These are phyloP conservation scores for Tolypocladium capitatum DNA, from an alignment of 2,329 filamentous ascomycete species.

Conservation along the genomic window DNA sequence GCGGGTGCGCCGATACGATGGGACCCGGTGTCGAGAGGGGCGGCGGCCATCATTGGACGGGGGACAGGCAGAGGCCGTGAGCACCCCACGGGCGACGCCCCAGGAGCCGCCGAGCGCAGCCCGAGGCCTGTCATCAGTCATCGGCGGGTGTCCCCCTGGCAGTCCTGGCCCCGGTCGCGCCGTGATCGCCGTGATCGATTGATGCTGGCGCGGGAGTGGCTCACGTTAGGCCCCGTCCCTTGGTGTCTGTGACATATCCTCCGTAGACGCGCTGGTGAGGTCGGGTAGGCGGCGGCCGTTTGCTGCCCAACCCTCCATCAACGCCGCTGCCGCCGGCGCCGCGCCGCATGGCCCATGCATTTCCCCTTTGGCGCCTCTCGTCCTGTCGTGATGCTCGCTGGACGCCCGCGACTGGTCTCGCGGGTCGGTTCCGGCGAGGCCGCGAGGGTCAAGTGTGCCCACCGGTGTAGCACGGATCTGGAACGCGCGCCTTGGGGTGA, in stretches of 20 bases:
- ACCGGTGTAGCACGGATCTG: constrained; percentile 1
- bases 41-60: background rate
- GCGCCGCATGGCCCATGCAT: background rate
- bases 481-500: background rate
- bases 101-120: background rate
- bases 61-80: constrained; percentile 1
- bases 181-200: background rate
- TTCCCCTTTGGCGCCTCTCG: background rate
- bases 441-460: background rate
- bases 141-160: background rate
- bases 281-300: constrained; percentile 6
- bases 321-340: background rate
- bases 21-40: background rate
- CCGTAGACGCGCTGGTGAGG: background rate
- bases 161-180: background rate
- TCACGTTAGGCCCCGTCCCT: background rate
- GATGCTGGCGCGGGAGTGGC: background rate
- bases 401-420: constrained; percentile 1
- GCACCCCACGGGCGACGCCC: background rate
- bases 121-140: background rate
- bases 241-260: no score
- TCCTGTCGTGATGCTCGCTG: background rate
- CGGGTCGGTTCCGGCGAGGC: constrained; percentile 3
- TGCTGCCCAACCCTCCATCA: constrained; percentile 7
- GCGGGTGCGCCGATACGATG: background rate